Base-by-base conservation (phyloP, 305 asterid genomes). In the Nicotiana rustica region DNA sequence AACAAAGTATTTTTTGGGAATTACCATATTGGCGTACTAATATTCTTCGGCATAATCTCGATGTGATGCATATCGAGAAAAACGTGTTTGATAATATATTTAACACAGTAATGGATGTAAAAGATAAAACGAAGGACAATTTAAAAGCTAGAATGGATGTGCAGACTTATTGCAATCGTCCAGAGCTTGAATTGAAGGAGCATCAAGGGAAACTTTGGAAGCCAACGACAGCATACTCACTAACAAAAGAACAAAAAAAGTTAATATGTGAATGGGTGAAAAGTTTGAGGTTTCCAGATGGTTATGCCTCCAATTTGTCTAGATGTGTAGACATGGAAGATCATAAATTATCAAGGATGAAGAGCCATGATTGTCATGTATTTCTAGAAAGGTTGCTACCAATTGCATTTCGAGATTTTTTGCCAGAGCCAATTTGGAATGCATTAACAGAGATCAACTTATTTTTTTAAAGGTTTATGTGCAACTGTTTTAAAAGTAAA, bases 251-350 rank as follows among this genome's bases (percentile, higher is more conserved):
- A 5, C 17, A 71, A 17, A 7, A 13, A 21, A 71, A 49, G 15
- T n/a, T 8, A 2, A 12, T 71, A 25, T 71, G 79, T 38, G 62
- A 71, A 49, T 71, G 33, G 62, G 29, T 71, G 3, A 44, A 71
- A 44, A 47, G 25, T 3, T 71, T 71, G 31, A 71, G 52, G 15
- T 71, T 71, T n/a, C n/a, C 15, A 44, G 59, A 44, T 71, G 10
- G 79, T 47, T 71, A 36, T 71, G 61, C 57, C 1, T 71, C 62
- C 47, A 71, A 71, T 41, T 33, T 67, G 41, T 33, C 73, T 4
- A 67, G 18, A 14, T 31, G 47, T 67, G 73, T 67, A 67, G 73
- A 67, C 41, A 33, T 67, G 35, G 41, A 29, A 25, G 73, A 31
- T 25, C 21, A 9, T 5, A 52, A 25, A 52, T 29, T 29, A 17